Evolutionary conservation across 2,329 filamentous ascomycete species (phyloP).

Genomic region (Neonectria coccinea): DNA sequence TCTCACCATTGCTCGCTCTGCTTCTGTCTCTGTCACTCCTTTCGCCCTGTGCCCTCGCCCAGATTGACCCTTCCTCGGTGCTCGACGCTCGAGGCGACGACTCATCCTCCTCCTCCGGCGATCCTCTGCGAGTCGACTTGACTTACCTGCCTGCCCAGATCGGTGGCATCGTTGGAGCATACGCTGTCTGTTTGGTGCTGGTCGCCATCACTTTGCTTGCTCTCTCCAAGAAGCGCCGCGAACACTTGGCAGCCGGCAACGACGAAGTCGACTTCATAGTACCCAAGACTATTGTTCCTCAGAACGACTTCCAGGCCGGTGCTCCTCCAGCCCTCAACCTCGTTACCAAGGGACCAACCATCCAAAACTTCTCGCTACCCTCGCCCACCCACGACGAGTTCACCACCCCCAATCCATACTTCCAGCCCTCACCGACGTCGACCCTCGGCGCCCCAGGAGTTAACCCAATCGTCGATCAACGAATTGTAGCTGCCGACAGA

Average conservation of each 20-base stretch:
- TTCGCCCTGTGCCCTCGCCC: slow-evolving; percentile 46
- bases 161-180: slow-evolving; percentile 84
- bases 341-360: slow-evolving; percentile 41
- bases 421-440: slow-evolving; percentile 61
- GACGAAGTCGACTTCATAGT: slow-evolving; percentile 61
- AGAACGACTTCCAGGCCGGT: slow-evolving; percentile 39
- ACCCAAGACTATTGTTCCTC: slow-evolving; percentile 38
- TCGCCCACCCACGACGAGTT: slow-evolving; percentile 55
- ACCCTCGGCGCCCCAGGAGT: slow-evolving; percentile 65
- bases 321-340: slow-evolving; percentile 29
- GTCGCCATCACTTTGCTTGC: slow-evolving; percentile 75
- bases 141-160: slow-evolving; percentile 83
- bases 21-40: slow-evolving; percentile 47
- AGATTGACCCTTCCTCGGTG: slow-evolving; percentile 45
- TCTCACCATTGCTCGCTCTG: slow-evolving; percentile 45
- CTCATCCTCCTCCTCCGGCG: slow-evolving; percentile 70
- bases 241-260: slow-evolving; percentile 64
- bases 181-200: slow-evolving; percentile 80
- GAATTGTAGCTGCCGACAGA: slow-evolving; percentile 79
- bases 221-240: slow-evolving; percentile 67
- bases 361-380: slow-evolving; percentile 63
- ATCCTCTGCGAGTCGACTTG: slow-evolving; percentile 68
- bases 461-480: slow-evolving; percentile 80
- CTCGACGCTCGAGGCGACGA: slow-evolving; percentile 51
- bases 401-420: slow-evolving; percentile 53